phyloP scores from a whole-genome alignment of 2,329 filamentous ascomycete genomes.

The Coniella vitis region DNA sequence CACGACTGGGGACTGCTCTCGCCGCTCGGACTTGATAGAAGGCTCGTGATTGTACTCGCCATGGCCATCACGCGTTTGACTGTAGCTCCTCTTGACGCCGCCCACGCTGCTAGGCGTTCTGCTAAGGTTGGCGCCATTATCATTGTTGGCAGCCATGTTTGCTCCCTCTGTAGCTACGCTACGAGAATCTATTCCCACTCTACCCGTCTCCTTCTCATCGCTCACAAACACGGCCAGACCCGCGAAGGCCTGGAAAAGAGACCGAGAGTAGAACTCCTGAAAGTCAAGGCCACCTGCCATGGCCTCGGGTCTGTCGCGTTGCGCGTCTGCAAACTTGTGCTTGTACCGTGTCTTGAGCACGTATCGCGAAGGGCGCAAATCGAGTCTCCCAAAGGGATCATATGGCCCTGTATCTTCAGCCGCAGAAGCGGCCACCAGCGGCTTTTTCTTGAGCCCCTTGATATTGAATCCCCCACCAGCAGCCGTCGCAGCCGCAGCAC shows the following conservation, averaged over 20 bases:
- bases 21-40: slow-evolving; percentile 29
- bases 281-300: slow-evolving; percentile 78
- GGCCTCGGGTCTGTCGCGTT: slow-evolving; percentile 58
- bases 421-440: slow-evolving; percentile 37
- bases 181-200: slow-evolving; percentile 25
- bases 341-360: slow-evolving; percentile 63
- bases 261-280: slow-evolving; percentile 71
- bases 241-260: slow-evolving; percentile 82
- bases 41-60: too few species aligned
- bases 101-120: background rate
- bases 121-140: background rate
- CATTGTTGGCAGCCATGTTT: slow-evolving; percentile 21
- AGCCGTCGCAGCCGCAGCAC: slow-evolving; percentile 18
- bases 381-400: slow-evolving; percentile 78
- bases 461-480: slow-evolving; percentile 49
- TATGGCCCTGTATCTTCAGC: slow-evolving; percentile 67
- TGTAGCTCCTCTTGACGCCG: slow-evolving; percentile 18
- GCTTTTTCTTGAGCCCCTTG: slow-evolving; percentile 64
- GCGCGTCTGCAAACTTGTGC: slow-evolving; percentile 64
- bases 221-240: slow-evolving; percentile 82
- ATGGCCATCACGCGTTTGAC: background rate
- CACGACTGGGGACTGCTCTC: slow-evolving; percentile 14
- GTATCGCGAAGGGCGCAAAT: slow-evolving; percentile 64
- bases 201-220: slow-evolving; percentile 56
- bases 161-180: slow-evolving; percentile 29